Evolutionary conservation across 495 filamentous ascomycete species (phyloP), one percentile per base, ranked within the genome.

Genomic region (Penicillium flavigenum): DNA sequence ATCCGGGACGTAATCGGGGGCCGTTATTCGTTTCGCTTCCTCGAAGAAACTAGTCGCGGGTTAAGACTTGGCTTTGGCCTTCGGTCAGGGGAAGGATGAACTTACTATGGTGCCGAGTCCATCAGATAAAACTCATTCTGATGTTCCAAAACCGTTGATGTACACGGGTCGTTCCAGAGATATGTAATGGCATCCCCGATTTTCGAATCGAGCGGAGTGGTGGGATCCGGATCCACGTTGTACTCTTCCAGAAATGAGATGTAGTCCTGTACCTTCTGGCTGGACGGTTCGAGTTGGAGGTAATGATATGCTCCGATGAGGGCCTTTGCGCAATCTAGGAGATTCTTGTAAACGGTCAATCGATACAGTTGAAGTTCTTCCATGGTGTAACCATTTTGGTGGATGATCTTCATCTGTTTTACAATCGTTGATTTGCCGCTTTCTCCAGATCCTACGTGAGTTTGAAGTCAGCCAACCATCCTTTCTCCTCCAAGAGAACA

Each of bases 371-470:
- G 87, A 50, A 97, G 82, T 70, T 98, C 94, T 61, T 97, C 92
- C 57, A 87, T 81, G 3, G 89, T 88, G 72, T 98, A 98, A 56
- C 94, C 94, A 75, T 96, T 96, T 66, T 97, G 89, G 66, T 98
- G 94, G 62, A 98, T 98, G 66, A 98, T 98, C 76, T 98, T 98
- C 94, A 98, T 98, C 80, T 98, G 94, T 73, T 98, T 98, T 60
- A 98, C 94, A 61, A 98, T 97, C 4, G 94, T 98, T 47, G 94
- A 97, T 75, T 98, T 98, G 48, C 94, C 94, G 74, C 92, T 97
- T 80, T 98, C 94, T 57, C 94, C 94, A 56, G 94, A 97, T 39
- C 94, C 94, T 98, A 43, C 16, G 27, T 9, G 44, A 16, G 12
- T 26, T 51, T 43, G 7, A 41, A 8, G 52, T 64, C 32, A 69